phyloP scores from a whole-genome alignment of 495 filamentous ascomycete species.

The Evansstolkia leycettana region DNA sequence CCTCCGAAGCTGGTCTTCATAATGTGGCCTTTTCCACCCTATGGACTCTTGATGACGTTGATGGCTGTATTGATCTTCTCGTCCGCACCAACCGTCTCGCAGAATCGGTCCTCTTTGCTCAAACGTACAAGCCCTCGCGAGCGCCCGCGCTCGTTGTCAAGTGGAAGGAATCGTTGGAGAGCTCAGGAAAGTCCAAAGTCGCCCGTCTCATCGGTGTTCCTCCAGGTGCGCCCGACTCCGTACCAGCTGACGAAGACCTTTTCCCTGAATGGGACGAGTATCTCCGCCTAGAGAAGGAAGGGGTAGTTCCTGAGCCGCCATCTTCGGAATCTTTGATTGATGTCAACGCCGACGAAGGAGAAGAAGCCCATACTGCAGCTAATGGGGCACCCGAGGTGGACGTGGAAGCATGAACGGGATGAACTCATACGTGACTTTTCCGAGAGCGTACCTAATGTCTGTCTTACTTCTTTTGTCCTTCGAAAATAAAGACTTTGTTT shows the following conservation, averaged over 20 bases:
- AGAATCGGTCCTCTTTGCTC: constrained; percentile 81
- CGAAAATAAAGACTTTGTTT: neutral
- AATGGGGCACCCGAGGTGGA: constrained; percentile 26
- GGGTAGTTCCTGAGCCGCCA: constrained; percentile 25
- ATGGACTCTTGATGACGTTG: constrained; percentile 76
- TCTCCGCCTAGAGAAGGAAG: constrained; percentile 65
- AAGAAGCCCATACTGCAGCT: constrained; percentile 15
- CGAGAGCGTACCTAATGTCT: neutral
- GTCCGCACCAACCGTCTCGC: constrained; percentile 62
- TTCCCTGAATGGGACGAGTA: constrained; percentile 96
- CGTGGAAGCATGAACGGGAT: constrained; percentile 9
- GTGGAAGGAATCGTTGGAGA: constrained; percentile 77
- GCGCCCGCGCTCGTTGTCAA: constrained; percentile 50
- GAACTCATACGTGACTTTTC: constrained; percentile 6
- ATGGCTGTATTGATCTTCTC: constrained; percentile 71
- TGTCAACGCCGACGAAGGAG: constrained; percentile 26
- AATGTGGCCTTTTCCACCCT: constrained; percentile 87
- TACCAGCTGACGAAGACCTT: constrained; percentile 72
- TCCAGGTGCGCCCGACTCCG: constrained; percentile 33
- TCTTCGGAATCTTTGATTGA: constrained; percentile 38
- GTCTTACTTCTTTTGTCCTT: neutral
- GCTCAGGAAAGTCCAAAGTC: constrained; percentile 69
- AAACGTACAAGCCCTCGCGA: constrained; percentile 86
- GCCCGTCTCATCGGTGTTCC: constrained; percentile 75
- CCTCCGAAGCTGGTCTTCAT: constrained; percentile 62